Base-by-base conservation (phyloP, 352 stramenopile genomes). In the Globisporangium rhizosaccharum region DNA sequence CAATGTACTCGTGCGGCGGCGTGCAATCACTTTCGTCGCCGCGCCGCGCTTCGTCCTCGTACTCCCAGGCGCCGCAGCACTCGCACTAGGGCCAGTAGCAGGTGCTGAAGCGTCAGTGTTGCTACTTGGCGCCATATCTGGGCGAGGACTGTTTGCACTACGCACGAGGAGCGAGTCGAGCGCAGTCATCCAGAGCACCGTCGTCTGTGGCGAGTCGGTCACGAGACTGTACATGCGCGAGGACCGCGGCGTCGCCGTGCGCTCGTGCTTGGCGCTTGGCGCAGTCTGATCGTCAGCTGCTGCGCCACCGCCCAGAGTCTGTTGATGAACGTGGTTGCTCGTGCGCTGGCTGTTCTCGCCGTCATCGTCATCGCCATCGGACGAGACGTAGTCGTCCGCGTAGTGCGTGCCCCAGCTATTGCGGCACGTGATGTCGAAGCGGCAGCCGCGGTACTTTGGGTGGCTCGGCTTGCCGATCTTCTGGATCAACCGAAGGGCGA, bases 391-490 rank as follows among this genome's bases (percentile, higher is more conserved):
- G 69, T 90, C 81, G 49, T 93, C 83, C 0, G 82, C 77, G 56
- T 87, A 88, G 59, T 90, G 79, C 54, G 79, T 88, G 42, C 79
- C 79, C 76, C 81, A 88, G 45, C 68, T 82, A 62, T 88, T 91
- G 37, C 83, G 77, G 62, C 83, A 93, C 39, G 80, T 93, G 54
- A 93, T 93, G 55, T 93, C 81, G 41, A 93, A 88, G 39, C 81
- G 79, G 44, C 83, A 93, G 56, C 81, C 83, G 48, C 88, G 88
- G 69, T 91, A 93, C 61, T 91, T 91, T 12, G 82, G 73, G 30
- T 88, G 78, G 4, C 79, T 80, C 14, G 75, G 79, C 58, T 93
- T 93, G n/a, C 76, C 73, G 17, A 91, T 91, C 30, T 77, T 75
- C 62, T 93, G 81, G 47, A 93, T 93, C 37, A 90, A 76, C n/a